Evolutionary conservation across 345 rosid genomes (phyloP).

Genomic region (Boechera divaricarpa): DNA sequence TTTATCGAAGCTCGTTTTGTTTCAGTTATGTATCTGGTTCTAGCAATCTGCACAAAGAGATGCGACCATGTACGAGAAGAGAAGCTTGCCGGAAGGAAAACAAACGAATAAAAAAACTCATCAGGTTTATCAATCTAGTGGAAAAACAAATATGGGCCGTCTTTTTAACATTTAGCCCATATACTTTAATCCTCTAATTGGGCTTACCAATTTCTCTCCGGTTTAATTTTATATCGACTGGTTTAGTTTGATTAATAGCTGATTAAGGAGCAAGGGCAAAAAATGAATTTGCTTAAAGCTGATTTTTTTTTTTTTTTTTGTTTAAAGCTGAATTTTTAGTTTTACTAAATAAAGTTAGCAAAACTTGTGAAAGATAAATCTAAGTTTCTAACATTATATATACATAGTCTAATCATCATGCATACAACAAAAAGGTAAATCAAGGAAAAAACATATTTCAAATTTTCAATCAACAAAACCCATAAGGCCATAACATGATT

Average conservation of each 20-base stretch:
- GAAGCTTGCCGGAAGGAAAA: not conserved
- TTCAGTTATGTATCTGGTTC: constrained; percentile 14
- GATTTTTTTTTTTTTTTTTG: too few relatives aligned
- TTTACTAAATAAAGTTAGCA: too few relatives aligned
- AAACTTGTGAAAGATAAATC: too few relatives aligned
- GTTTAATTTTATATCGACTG: not conserved
- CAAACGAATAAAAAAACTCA: not conserved
- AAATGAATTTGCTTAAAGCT: not conserved
- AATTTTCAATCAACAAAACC: too few relatives aligned
- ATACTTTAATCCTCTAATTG: not conserved
- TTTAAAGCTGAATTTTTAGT: too few relatives aligned
- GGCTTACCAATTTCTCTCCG: constrained; percentile 5
- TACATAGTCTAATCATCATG: too few relatives aligned
- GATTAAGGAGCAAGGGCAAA: too few relatives aligned
- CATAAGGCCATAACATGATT: too few relatives aligned
- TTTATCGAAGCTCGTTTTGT: not conserved
- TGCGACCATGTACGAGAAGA: constrained; percentile 21
- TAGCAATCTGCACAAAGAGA: constrained; percentile 13
- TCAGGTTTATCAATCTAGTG: constrained; percentile 17
- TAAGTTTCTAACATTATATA: too few relatives aligned
- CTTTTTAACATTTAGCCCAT: constrained; percentile 14
- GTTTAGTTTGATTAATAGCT: not conserved
- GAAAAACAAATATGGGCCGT: constrained; percentile 17
- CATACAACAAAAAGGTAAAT: too few relatives aligned
- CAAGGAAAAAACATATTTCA: too few relatives aligned